Evolutionary conservation across 2,329 filamentous ascomycete species (phyloP).

Genomic region (Fusarium irregulare): DNA sequence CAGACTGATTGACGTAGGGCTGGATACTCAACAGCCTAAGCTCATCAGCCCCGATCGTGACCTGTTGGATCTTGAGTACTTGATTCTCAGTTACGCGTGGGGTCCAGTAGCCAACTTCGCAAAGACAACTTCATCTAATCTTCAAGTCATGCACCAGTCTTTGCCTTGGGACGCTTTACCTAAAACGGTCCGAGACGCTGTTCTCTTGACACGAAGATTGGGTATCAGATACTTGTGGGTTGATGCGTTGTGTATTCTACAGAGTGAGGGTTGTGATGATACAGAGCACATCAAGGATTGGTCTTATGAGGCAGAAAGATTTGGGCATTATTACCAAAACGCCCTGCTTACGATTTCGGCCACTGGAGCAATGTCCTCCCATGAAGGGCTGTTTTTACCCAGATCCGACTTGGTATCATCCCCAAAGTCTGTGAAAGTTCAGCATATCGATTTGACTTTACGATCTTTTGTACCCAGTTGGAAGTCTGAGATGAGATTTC

Average conservation of each 20-base stretch:
- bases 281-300: background rate
- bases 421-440: background rate
- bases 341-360: background rate
- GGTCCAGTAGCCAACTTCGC: background rate
- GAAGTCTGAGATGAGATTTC: accelerated
- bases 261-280: background rate
- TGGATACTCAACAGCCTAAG: background rate
- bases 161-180: background rate
- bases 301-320: background rate
- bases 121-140: background rate
- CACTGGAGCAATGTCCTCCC: background rate
- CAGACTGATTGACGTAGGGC: background rate
- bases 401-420: background rate
- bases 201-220: background rate
- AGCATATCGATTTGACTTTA: accelerated
- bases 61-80: background rate
- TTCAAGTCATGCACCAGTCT: background rate
- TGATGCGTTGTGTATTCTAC: background rate
- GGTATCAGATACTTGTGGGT: background rate
- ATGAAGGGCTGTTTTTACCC: background rate
- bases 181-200: background rate
- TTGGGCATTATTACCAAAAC: slow-evolving; percentile 8
- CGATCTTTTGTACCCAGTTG: accelerated
- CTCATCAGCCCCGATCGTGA: accelerated
- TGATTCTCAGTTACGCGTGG: slow-evolving; percentile 13